Base-by-base conservation (phyloP, 805 yeast species). In the Sungouiella thailandica region DNA sequence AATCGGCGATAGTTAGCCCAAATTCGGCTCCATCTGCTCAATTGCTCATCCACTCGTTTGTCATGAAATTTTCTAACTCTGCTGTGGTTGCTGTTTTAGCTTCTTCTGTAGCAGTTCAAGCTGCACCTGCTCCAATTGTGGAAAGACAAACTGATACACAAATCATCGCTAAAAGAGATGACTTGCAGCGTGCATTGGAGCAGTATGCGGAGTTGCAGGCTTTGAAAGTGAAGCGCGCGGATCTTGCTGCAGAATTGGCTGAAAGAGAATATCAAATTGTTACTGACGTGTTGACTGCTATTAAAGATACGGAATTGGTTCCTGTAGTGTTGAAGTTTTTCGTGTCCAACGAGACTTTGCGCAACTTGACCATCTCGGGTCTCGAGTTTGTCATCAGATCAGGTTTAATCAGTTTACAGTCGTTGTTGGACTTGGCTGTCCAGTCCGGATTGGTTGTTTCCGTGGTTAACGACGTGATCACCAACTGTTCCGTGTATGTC, bases 181-280 rank as follows among this genome's bases (percentile, higher is more conserved):
- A 47, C 4, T 39, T 53, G 31, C 46, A 42, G 18, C 50, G 41
- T 15, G 50, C 64, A 19, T 36, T 62, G 16, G 43, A 43, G 6
- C 46, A 50, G 12, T 46, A 61, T 25, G 46, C 53, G 12, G 43
- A 41, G 12, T 39, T 48, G 27, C 28, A 35, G 16, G 32, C 37
- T 29, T 46, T 47, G 42, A 52, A 48, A 25, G 38, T 41, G 8
- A 62, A 61, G 47, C 52, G 70, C 44, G 60, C 56, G 26, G 54
- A 40, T 11, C 22, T 49, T n/a, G 48, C 43, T 13, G 38, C 40
- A 11, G 59, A 51, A 23, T 45, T 65, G 22, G 34, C 49, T 28
- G 58, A 58, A 32, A 52, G 70, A 52, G 70, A 65, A 32, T 61
- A 61, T 39, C 46, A 52, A 25, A 57, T 65, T 36, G 70, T 65